Evolutionary conservation across 2,329 filamentous ascomycete genomes (phyloP).

Genomic region (Monosporascus sp.): DNA sequence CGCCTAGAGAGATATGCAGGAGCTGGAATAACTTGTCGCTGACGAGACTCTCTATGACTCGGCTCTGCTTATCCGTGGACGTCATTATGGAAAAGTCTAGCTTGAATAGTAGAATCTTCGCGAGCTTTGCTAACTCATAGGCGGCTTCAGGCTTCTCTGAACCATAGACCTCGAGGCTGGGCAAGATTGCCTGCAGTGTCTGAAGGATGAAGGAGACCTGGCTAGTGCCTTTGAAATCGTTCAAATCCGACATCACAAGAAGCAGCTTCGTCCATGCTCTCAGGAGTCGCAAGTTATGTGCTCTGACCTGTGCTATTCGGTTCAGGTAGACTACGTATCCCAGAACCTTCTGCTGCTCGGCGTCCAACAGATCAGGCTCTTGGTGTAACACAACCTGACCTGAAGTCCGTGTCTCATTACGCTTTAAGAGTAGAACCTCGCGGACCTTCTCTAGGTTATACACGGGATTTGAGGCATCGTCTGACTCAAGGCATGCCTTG

Average conservation of each 20-base stretch:
- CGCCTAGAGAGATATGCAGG: constrained; percentile 79
- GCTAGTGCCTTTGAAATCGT: constrained; percentile 68
- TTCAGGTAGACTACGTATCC: constrained; percentile 60
- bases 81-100: constrained; percentile 50
- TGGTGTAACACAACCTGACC: constrained; percentile 45
- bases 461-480: constrained; percentile 49
- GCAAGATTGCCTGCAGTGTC: constrained; percentile 79
- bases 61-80: constrained; percentile 37
- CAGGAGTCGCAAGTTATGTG: constrained; percentile 61
- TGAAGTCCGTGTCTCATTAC: constrained; percentile 52
- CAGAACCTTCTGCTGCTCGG: constrained; percentile 55
- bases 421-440: constrained; percentile 67
- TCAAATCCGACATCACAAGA: constrained; percentile 75
- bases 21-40: constrained; percentile 88
- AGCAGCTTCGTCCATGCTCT: constrained; percentile 81
- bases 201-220: constrained; percentile 78
- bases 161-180: constrained; percentile 76
- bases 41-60: constrained; percentile 62
- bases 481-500: constrained; percentile 55
- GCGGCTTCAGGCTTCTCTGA: constrained; percentile 65
- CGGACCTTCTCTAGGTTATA: constrained; percentile 68
- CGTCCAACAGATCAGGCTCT: constrained; percentile 45
- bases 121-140: constrained; percentile 70
- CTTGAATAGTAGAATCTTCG: constrained; percentile 65
- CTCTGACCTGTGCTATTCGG: constrained; percentile 52